These are phyloP conservation scores for Ophiorrhiza pumila DNA, from an alignment of 257 asterid genomes.

Conservation along the genomic window DNA sequence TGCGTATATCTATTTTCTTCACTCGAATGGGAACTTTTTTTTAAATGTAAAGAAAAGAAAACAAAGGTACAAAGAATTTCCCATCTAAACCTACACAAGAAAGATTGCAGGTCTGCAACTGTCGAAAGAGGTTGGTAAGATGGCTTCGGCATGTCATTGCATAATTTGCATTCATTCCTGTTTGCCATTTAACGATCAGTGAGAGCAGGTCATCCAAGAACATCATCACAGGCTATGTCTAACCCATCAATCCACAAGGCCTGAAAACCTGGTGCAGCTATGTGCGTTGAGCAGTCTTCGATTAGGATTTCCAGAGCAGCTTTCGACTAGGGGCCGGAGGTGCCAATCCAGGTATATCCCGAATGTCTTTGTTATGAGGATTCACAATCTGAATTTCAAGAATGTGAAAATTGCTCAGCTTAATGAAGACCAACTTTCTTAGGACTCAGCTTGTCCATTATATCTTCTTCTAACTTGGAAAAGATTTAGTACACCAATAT, in stretches of 20 bases:
- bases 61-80: constrained; percentile 12
- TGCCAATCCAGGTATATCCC: constrained; percentile 91
- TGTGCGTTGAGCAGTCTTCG: constrained; percentile 21
- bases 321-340: constrained; percentile 88
- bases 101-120: constrained; percentile 2
- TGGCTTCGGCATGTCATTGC: neutral
- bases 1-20: constrained; percentile 1
- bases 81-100: neutral
- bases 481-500: neutral
- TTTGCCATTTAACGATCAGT: neutral
- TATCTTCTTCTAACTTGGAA: neutral
- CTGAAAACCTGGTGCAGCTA: neutral
- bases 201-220: constrained; percentile 3
- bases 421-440: neutral
- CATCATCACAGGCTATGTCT: neutral
- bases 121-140: constrained; percentile 2
- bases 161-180: neutral
- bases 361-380: constrained; percentile 75
- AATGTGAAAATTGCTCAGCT: neutral
- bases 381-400: constrained; percentile 61
- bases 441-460: neutral
- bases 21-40: neutral
- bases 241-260: constrained; percentile 9
- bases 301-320: constrained; percentile 55
- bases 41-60: neutral